Base-by-base conservation (phyloP, 179 eudicot genomes). In the Silene coronaria region DNA sequence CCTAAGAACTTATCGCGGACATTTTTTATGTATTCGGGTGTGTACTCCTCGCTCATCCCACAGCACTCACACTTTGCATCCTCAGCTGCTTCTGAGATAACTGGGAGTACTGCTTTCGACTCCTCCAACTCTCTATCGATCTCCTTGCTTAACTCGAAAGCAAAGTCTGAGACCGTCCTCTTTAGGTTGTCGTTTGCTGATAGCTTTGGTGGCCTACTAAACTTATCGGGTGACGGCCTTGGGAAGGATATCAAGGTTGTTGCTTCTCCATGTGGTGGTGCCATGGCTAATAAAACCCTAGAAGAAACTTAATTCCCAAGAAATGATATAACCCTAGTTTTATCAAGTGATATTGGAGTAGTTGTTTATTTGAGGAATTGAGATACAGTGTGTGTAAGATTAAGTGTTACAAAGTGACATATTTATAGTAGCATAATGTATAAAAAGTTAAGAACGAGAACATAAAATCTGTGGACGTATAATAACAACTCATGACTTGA, bases 41-140 rank as follows among this genome's bases (percentile, higher is more conserved):
- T 94, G 86, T 88, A 94, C 87, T 94, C 98, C 62, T 92, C 97
- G n/a, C 80, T 63, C 96, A 92, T 92, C 22, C 91, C 96, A 76
- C 97, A 92, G 71, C 97, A 92, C 81, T 92, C 93, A 30, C 97
- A 92, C 73, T 86, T 92, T 12, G 91, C 93, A 23, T 89, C 87
- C 67, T 86, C 91, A 2, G 86, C 91, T 67, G 86, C 90, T 67
- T 91, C 97, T 0, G 91, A 83, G 36, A 92, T 87, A 0, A 85
- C 81, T 2, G 93, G 84, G 17, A 89, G 86, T 23, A 38, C 45
- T 38, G 76, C 51, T 24, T 77, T 73, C 0, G 71, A 22, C 4
- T 81, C 75, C 0, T 64, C 70, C 2, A 75, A 45, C 36, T 75
- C 84, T 9, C 69, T 75, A 3, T 74, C 64, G 3, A 75, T 82